A percentile compares a stretch with the other conserved stretches of the same genome.
Evolutionary conservation across 2,329 filamentous ascomycete species (phyloP).

Genomic region (Clonostachys byssicola): DNA sequence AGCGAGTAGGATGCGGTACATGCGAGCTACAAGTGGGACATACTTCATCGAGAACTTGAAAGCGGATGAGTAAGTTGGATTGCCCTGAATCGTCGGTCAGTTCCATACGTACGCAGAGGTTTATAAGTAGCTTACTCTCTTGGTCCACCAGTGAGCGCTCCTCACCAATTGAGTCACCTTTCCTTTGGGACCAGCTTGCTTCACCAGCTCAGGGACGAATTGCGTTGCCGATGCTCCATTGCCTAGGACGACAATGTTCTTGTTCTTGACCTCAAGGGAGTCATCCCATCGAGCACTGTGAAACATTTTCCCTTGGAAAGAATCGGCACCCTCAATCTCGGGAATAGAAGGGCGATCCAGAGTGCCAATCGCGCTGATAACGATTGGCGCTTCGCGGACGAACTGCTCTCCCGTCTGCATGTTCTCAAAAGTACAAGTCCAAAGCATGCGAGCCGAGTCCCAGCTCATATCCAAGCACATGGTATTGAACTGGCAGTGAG

Average conservation of each 20-base stretch:
- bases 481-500: not conserved
- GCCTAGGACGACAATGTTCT: conserved; percentile 5
- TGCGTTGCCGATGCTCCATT: conserved; percentile 9
- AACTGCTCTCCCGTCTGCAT: not conserved
- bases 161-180: not conserved
- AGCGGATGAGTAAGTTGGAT: conserved; percentile 10
- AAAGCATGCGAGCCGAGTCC: not conserved
- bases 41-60: conserved; percentile 16
- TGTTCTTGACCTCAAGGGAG: not conserved
- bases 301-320: not conserved
- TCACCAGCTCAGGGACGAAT: conserved; percentile 3
- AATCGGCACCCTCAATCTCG: not conserved
- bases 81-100: conserved; percentile 11
- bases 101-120: too few relatives aligned
- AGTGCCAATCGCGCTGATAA: not conserved
- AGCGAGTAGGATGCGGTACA: conserved; percentile 12
- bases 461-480: not conserved
- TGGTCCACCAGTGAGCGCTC: conserved; percentile 18
- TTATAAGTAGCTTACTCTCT: conserved; percentile 18
- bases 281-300: not conserved
- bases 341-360: not conserved
- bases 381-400: not conserved
- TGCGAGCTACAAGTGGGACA: conserved; percentile 11
- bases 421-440: not conserved
- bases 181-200: not conserved